Evolutionary conservation across 2,329 filamentous ascomycete species (phyloP).

Genomic region (Pseudogymnoascus sp.): DNA sequence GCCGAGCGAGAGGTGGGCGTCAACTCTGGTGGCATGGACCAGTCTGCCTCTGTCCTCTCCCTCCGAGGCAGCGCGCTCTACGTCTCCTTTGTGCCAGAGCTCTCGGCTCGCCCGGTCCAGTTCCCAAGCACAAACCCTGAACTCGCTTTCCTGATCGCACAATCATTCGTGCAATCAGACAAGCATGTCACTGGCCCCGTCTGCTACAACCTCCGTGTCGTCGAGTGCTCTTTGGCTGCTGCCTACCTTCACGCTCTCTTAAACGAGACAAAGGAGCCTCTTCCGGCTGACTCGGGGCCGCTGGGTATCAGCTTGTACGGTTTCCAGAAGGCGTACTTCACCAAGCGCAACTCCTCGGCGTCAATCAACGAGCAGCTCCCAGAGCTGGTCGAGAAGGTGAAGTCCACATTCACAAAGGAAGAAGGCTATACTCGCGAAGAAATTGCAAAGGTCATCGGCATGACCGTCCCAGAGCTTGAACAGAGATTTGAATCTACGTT

Average conservation of each 20-base stretch:
- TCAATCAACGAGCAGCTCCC: conserved; percentile 59
- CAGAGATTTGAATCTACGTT: conserved; percentile 77
- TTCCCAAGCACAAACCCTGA: conserved; percentile 78
- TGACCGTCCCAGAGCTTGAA: conserved; percentile 66
- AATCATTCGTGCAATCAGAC: conserved; percentile 88
- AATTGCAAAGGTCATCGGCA: conserved; percentile 63
- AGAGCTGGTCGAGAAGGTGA: conserved; percentile 62
- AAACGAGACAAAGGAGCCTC: conserved; percentile 48
- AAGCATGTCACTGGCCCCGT: conserved; percentile 91
- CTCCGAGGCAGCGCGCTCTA: conserved; percentile 79
- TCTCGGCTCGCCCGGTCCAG: conserved; percentile 68
- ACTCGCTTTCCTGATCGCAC: conserved; percentile 85
- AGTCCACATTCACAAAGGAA: conserved; percentile 65
- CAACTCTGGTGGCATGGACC: conserved; percentile 97
- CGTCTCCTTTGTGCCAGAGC: conserved; percentile 76
- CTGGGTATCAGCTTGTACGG: conserved; percentile 76
- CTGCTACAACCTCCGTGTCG: conserved; percentile 94
- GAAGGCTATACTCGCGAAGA: conserved; percentile 86
- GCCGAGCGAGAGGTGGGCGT: conserved; percentile 92
- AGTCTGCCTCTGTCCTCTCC: conserved; percentile 91
- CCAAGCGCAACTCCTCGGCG: conserved; percentile 26
- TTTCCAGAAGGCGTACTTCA: conserved; percentile 80
- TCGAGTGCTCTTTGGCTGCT: conserved; percentile 88
- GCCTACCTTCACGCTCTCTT: conserved; percentile 54
- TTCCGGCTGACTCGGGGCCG: conserved; percentile 73